Base-by-base conservation (phyloP, 2,329 filamentous ascomycete genomes). In the Xylaria hypoxylon region DNA sequence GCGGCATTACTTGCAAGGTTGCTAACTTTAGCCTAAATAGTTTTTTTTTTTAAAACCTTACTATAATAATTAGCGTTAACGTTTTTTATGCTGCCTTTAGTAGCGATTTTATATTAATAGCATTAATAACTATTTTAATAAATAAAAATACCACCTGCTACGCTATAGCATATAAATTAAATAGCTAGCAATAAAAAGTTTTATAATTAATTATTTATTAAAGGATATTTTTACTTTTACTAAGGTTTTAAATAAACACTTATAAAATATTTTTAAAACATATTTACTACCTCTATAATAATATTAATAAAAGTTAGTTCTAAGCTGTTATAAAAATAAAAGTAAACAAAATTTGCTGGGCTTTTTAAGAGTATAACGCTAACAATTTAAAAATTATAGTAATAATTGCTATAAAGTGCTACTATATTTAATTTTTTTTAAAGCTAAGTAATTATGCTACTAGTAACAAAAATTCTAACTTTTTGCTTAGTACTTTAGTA, bases 371-470 rank as follows among this genome's bases (percentile, higher is more conserved):
- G 5, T 72, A 77, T 2, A 77, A 77, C 3, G 76, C 45, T 74
- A 38, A 42, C 2, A 1, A 61, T 53, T 86, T 92, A 2, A 92
- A 92, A 76, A 90, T 97, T 74, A 94, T 94, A 0, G 93, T 97
- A 11, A 88, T 97, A 45, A 87, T 98, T 51, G 94, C 92, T 1
- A 94, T 92, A 1, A 99, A 99, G 85, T 91, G 96, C 2, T 96
- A 99, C 72, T 94, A 97, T 74, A 89, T 97, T 59, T 91, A 96
- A 17, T 94, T 97, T 78, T 98, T 98, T 82, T 95, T 96, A 0
- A 85, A 87, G 53, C 79, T 81, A 0, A 80, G 78, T 19, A 84
- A 86, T 64, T 76, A 71, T 10, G 67, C 65, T 2, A 79, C 82
- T 13, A 85, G 76, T 0, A 96, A 99, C 75, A 85, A 85, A 55